A percentile compares a stretch with the other conserved stretches of the same genome.
Evolutionary conservation across 2,329 filamentous ascomycete genomes (phyloP).

Genomic region (Neoscytalidium dimidiatum): DNA sequence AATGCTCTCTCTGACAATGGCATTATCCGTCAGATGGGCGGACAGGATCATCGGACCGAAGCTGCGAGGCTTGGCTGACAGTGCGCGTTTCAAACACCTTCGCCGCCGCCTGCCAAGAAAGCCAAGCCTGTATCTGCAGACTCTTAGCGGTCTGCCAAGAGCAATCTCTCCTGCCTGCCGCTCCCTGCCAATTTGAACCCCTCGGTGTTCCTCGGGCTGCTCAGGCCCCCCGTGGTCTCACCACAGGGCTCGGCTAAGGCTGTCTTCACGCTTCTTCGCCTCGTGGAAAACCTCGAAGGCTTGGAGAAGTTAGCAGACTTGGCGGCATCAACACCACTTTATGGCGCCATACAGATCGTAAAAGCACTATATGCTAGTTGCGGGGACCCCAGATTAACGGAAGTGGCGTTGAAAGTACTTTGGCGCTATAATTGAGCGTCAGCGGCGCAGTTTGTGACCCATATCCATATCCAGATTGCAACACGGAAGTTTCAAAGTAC

Average conservation of each 20-base stretch:
- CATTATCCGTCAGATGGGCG: neutral
- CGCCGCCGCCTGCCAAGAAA: neutral
- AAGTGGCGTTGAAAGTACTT: neutral
- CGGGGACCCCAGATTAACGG: neutral
- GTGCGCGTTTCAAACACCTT: conserved; percentile 1
- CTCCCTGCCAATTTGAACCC: neutral
- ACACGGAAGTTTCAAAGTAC: conserved; percentile 4
- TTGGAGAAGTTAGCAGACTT: neutral
- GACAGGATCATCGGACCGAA: neutral
- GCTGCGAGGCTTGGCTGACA: neutral
- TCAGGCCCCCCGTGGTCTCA: neutral
- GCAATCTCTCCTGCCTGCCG: neutral
- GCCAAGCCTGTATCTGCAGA: neutral
- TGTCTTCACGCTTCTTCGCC: conserved; percentile 6
- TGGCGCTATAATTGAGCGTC: neutral
- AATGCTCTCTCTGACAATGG: neutral
- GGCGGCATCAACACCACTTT: neutral
- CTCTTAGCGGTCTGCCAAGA: conserved; percentile 8
- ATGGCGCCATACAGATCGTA: too few species aligned
- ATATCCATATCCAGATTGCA: neutral
- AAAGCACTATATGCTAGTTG: neutral
- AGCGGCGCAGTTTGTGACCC: neutral
- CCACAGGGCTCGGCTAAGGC: conserved; percentile 1
- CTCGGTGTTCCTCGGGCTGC: neutral
- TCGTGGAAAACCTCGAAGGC: neutral